Base-by-base conservation (phyloP, 2,329 filamentous ascomycete species). In the Colletotrichum musae region DNA sequence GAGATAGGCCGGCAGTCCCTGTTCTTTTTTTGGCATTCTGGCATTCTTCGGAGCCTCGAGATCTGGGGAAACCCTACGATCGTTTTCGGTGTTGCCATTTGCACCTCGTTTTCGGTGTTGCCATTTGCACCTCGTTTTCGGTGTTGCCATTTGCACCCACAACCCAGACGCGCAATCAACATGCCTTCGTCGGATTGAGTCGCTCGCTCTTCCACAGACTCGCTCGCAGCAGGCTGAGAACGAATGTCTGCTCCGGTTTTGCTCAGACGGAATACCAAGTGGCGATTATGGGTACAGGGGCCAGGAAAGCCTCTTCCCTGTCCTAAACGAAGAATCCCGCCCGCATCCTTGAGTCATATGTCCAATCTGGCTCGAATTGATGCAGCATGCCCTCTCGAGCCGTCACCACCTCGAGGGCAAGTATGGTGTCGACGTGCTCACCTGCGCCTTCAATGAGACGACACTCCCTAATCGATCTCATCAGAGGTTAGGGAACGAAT, bases 1-100 rank as follows among this genome's bases (percentile, higher is more conserved):
- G 24, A 56, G 32, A 36, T 10, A 36, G 32, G 32, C 67, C 67
- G 67, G 68, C 64, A 70, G 68, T 54, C 58, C 58, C 28, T 70
- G 66, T 71, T 71, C 70, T 71, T 70, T 71, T 71, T 71, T 71
- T 71, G 61, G 61, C 39, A 18, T 56, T 18, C 32, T 36, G 32
- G 18, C 10, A 28, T 45, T 61, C 58, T 48, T 51, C 59, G 51
- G 65, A 67, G 47, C 39, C 24, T 67, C 48, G 63, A 70, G 63
- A 68, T 63, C 64, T 64, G 68, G 68, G 68, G 68, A 70, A 70
- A 58, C 52, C 57, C 47, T 68, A 58, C 39, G 52, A 48, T 48
- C 15, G 45, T 28, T 64, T 54, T 47, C 32, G 58, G 39, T 53
- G 28, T 58, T 52, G 18, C 18, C 18, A 18, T 18, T 18, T 18